Evolutionary conservation across 306 rosid genomes (phyloP).

Genomic region (Dicorynia guianensis): DNA sequence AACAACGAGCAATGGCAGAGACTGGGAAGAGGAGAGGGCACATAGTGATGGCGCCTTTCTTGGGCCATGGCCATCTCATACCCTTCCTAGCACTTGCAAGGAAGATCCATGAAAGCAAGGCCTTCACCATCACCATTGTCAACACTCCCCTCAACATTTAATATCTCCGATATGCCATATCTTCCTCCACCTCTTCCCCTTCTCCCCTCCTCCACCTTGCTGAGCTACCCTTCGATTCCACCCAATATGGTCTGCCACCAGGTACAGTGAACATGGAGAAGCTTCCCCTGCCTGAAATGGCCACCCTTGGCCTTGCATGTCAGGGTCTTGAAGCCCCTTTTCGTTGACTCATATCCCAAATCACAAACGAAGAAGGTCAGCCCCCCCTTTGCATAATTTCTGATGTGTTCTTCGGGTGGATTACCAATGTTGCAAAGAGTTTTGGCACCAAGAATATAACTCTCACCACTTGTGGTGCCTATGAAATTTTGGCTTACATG

Average conservation of each 20-base stretch:
- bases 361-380: conserved; percentile 27
- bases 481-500: conserved; percentile 45
- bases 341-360: conserved; percentile 24
- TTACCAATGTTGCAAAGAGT: conserved; percentile 41
- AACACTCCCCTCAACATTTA: conserved; percentile 53
- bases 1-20: too few relatives aligned
- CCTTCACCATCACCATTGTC: conserved; percentile 50
- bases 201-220: conserved; percentile 39
- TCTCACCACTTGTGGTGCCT: conserved; percentile 57
- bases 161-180: conserved; percentile 40
- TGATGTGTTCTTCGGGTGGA: conserved; percentile 56
- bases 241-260: conserved; percentile 44
- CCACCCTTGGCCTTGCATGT: conserved; percentile 32
- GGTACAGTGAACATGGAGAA: conserved; percentile 52
- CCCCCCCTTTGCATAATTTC: neutral
- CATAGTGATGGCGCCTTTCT: conserved; percentile 53
- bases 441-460: conserved; percentile 34
- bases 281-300: conserved; percentile 27
- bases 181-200: neutral
- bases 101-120: conserved; percentile 39
- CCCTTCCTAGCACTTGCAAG: conserved; percentile 54
- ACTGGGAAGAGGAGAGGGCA: neutral
- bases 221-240: conserved; percentile 44
- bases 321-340: conserved; percentile 42
- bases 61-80: conserved; percentile 63